phyloP scores from a whole-genome alignment of 306 rosid genomes.

The Dryas octopetala region DNA sequence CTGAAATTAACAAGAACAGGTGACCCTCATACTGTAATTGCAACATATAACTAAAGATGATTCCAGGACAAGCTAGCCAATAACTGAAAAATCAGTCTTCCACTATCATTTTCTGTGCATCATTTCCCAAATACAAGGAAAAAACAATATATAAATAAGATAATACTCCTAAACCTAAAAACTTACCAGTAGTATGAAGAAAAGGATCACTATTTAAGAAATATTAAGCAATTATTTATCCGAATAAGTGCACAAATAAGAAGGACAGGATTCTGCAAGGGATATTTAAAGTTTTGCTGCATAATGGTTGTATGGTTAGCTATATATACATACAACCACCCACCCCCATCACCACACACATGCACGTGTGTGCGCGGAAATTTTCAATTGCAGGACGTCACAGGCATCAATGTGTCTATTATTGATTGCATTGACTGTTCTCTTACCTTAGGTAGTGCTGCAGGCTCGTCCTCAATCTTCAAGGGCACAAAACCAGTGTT shows the following conservation, averaged over 20 bases:
- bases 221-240: background rate
- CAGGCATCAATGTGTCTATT: no score
- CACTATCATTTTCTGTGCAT: background rate
- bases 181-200: background rate
- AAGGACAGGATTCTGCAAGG: background rate
- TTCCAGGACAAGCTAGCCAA: background rate
- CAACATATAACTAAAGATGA: background rate
- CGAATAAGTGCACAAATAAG: background rate
- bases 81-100: background rate
- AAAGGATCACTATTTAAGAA: background rate
- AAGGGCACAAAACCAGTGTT: slow-evolving; percentile 40
- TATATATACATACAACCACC: no score
- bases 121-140: background rate
- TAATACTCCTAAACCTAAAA: background rate
- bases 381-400: no score
- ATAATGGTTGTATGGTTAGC: background rate
- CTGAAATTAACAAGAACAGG: slow-evolving; percentile 44
- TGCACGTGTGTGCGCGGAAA: no score
- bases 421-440: no score
- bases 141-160: background rate
- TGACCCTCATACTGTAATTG: background rate
- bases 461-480: slow-evolving; percentile 55
- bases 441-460: slow-evolving; percentile 63
- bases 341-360: no score
- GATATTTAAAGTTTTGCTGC: background rate